Evolutionary conservation across 371 early-diverging fungal species (phyloP).

Genomic region (Funneliformis caledonium): DNA sequence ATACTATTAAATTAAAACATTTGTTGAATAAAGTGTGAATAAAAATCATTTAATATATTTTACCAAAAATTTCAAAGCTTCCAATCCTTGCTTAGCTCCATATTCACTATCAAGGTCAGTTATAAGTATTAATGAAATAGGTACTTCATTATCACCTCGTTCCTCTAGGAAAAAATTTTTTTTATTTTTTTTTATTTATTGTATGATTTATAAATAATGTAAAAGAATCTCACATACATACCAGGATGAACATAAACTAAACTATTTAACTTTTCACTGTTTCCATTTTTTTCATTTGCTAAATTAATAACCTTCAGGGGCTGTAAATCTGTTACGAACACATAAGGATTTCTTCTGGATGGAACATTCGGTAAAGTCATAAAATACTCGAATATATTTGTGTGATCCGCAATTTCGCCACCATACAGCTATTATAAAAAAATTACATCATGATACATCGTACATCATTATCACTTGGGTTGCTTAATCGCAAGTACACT

Average conservation of each 20-base stretch:
- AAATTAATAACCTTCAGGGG: conserved; percentile 59
- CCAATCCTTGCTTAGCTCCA: conserved; percentile 57
- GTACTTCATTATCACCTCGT: conserved; percentile 42
- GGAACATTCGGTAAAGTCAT: conserved; percentile 63
- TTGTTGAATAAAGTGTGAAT: neutral
- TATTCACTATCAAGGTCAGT: conserved; percentile 59
- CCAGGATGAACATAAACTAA: conserved; percentile 21
- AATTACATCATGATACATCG: neutral
- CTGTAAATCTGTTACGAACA: conserved; percentile 61
- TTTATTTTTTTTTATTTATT: neutral
- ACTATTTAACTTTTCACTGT: neutral
- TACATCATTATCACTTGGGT: neutral
- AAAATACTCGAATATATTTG: conserved; percentile 70
- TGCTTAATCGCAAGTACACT: neutral
- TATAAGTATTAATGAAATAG: conserved; percentile 54
- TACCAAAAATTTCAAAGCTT: conserved; percentile 54
- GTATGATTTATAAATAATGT: neutral
- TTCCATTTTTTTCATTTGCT: conserved; percentile 30
- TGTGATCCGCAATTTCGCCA: conserved; percentile 55
- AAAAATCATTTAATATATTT: neutral
- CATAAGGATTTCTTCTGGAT: conserved; percentile 64
- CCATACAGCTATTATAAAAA: conserved; percentile 48
- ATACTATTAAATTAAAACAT: neutral
- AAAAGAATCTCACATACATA: neutral
- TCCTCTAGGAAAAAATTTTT: neutral